Evolutionary conservation across 805 yeast species (phyloP), one percentile per base, ranked within the genome.

Genomic region (Lipomyces lipofer): DNA sequence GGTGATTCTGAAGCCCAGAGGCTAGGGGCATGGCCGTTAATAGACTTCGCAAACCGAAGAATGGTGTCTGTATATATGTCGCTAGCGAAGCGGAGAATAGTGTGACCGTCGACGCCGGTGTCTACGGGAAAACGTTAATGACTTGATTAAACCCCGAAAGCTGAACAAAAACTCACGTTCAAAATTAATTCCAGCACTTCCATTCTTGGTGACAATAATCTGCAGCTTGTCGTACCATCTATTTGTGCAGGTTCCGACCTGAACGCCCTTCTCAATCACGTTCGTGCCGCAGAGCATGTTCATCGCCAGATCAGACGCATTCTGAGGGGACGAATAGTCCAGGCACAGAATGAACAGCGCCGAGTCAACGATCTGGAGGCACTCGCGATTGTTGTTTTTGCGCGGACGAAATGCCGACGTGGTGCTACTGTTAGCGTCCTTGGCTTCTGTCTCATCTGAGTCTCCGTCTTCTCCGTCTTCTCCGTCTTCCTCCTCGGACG

Each of bases 211-310:
- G 51, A 90, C 81, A 50, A 90, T 90, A 61, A 90, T 78, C 70
- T 90, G 97, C 60, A 90, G 72, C 71, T 90, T 90, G 71, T 90
- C 97, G 68, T 89, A 90, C 97, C 96, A 90, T 68, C 97, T 76
- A 71, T 90, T 90, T 30, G 96, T 86, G 72, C 97, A 89, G 3
- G 97, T 88, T 55, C 97, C 97, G 30, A 86, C 85, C 72, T 90
- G 97, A 47, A 89, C 83, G 63, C 96, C 96, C 63, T 86, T 81
- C 58, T 87, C 88, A 36, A 90, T 74, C 33, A 78, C 79, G 10
- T 89, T 83, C 55, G 86, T 80, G 4, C 97, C 97, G 69, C 97
- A 90, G 40, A 90, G 78, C 85, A 88, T 85, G 67, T 90, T 89
- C 67, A 85, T 84, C 13, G 94, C 81, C 64, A 90, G 72, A 54